These are phyloP conservation scores for Trichothecium sympodiale DNA, from an alignment of 2,329 filamentous ascomycete species.

Conservation along the genomic window DNA sequence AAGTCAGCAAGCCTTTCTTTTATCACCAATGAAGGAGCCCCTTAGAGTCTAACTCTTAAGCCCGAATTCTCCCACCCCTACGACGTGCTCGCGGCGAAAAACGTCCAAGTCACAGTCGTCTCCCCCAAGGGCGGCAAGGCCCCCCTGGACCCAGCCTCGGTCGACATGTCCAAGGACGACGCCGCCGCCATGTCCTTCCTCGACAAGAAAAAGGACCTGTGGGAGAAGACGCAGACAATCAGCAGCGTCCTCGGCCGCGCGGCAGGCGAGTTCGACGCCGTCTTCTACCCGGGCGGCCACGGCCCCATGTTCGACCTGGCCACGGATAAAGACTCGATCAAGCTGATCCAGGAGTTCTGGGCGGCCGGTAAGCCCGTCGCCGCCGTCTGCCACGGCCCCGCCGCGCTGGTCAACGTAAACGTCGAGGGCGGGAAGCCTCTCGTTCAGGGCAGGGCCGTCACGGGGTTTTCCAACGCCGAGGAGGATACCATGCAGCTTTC, in stretches of 20 bases:
- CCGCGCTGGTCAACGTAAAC: conserved; percentile 48
- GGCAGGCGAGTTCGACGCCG: conserved; percentile 49
- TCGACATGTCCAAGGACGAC: conserved; percentile 45
- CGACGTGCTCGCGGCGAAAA: conserved; percentile 41
- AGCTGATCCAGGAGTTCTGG: conserved; percentile 52
- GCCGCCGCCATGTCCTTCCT: conserved; percentile 41
- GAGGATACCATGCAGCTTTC: conserved; percentile 34
- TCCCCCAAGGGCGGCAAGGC: conserved; percentile 52
- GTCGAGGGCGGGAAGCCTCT: conserved; percentile 37
- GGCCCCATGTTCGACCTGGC: conserved; percentile 59
- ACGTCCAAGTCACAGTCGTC: conserved; percentile 40
- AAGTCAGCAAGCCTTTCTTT: conserved; percentile 11
- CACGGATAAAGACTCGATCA: conserved; percentile 41
- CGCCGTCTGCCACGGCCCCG: conserved; percentile 60
- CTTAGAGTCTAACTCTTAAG: conserved; percentile 20
- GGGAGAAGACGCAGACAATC: conserved; percentile 52
- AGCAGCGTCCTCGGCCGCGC: conserved; percentile 43
- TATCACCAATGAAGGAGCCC: too few species aligned
- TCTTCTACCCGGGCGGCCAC: conserved; percentile 48
- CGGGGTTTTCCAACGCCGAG: conserved; percentile 52
- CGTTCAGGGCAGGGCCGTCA: conserved; percentile 44
- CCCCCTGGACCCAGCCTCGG: conserved; percentile 48
- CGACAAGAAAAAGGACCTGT: conserved; percentile 43
- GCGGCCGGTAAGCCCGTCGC: conserved; percentile 49
- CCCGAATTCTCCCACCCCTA: conserved; percentile 57